Conservation (phyloP, 768 basidiomycete species). For the Lepiota brunneoincarnata region DNA sequence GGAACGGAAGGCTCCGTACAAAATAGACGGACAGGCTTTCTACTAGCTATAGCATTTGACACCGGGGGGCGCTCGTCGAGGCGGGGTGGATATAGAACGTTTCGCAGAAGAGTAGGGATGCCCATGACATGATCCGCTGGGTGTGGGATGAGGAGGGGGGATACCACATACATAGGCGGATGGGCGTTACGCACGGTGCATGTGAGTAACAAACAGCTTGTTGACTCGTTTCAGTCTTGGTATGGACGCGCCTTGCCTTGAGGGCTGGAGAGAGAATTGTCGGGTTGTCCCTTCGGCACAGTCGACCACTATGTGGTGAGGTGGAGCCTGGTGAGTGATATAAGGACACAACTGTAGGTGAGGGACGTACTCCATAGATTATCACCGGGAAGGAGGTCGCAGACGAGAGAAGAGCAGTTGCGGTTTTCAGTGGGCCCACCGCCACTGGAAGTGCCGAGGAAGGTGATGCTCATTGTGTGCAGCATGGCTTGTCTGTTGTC, state of each 20-base stretch:
- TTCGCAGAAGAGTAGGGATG: slow-evolving; percentile 62
- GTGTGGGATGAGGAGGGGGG: slow-evolving; percentile 2
- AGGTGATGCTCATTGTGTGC: slow-evolving; percentile 52
- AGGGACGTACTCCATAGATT: slow-evolving; percentile 63
- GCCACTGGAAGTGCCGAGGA: slow-evolving; percentile 75
- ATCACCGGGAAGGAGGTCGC: slow-evolving; percentile 51
- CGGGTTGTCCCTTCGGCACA: slow-evolving; percentile 79
- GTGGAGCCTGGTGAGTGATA: slow-evolving; percentile 11
- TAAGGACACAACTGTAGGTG: slow-evolving; percentile 2
- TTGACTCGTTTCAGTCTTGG: slow-evolving; percentile 47
- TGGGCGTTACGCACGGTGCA: slow-evolving; percentile 56
- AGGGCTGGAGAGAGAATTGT: slow-evolving; percentile 60
- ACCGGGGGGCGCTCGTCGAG: slow-evolving; percentile 16
- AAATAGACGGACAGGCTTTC: slow-evolving; percentile 16
- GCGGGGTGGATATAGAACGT: slow-evolving; percentile 47
- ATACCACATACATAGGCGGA: background rate
- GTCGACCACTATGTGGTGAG: slow-evolving; percentile 61
- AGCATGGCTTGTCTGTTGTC: slow-evolving; percentile 18
- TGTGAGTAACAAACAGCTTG: slow-evolving; percentile 82
- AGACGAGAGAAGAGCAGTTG: slow-evolving; percentile 73
- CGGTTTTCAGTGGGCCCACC: slow-evolving; percentile 73
- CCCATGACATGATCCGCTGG: slow-evolving; percentile 76
- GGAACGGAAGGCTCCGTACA: background rate
- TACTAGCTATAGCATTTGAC: slow-evolving; percentile 15
- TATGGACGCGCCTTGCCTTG: slow-evolving; percentile 19